These are phyloP conservation scores for Fusarium equiseti DNA, from an alignment of 2,329 filamentous ascomycete genomes.

Conservation along the genomic window DNA sequence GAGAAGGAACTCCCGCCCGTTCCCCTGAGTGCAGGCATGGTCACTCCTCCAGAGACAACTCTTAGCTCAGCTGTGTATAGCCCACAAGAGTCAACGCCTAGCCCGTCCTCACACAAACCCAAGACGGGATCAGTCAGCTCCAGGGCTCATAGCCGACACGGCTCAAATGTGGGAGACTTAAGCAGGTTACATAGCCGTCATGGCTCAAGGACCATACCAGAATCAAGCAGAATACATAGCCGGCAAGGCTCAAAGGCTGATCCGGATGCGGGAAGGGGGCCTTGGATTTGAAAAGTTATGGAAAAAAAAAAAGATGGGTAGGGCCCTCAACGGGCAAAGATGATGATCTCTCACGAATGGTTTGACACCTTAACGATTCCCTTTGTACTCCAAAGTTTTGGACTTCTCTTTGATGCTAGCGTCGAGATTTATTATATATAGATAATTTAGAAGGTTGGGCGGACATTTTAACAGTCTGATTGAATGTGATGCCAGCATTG, in stretches of 20 bases:
- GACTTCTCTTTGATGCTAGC: constrained; percentile 21
- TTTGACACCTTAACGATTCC: constrained; percentile 31
- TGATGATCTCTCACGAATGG: constrained; percentile 34
- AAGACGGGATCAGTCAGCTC: constrained; percentile 37
- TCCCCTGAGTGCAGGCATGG: constrained; percentile 45
- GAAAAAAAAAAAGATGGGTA: constrained; percentile 4
- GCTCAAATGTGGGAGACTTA: constrained; percentile 22
- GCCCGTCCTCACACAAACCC: constrained; percentile 35
- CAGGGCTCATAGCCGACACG: constrained; percentile 34
- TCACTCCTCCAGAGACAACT: constrained; percentile 50
- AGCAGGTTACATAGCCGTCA: constrained; percentile 37
- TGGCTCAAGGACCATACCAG: constrained; percentile 13
- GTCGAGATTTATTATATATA: constrained; percentile 20
- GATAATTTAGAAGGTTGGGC: constrained; percentile 23
- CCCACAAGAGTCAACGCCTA: constrained; percentile 48
- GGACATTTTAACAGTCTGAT: neutral
- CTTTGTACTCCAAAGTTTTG: constrained; percentile 21
- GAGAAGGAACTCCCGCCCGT: constrained; percentile 53
- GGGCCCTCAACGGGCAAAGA: neutral
- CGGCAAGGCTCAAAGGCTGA: constrained; percentile 31
- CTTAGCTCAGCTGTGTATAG: constrained; percentile 67
- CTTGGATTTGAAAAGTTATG: constrained; percentile 32
- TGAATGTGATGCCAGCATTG: neutral
- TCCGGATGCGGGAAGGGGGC: constrained; percentile 25
- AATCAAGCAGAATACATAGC: constrained; percentile 29